Evolutionary conservation across 306 rosid genomes (phyloP), one percentile per base, ranked within the genome.

Genomic region (Astragalus glycyphyllos): DNA sequence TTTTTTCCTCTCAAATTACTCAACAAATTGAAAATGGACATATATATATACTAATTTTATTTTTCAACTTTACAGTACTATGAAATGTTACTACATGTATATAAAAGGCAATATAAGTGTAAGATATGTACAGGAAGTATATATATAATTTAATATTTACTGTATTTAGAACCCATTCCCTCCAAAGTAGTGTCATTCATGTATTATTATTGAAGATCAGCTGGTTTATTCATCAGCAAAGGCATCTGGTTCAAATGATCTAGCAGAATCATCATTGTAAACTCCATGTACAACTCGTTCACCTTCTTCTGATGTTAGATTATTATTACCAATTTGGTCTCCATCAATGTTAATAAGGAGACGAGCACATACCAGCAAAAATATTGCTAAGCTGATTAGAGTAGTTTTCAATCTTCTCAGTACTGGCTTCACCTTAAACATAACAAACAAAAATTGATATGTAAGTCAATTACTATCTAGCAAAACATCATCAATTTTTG

Each of bases 171-270:
- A 4, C 41, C 48, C 41, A 29, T 73, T 42, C 62, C 55, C 15
- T 35, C 63, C 31, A 57, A 61, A 74, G 32, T n/a, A 55, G 38
- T 32, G 58, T 13, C 17, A 37, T 40, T 16, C 6, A 68, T 64
- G 80, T 35, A 67, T 72, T 49, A 81, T 54, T 49, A 81, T 54
- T 81, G 85, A 73, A 73, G 85, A 74, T 75, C 85, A 76, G 3
- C 1, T 1, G 84, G 74, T 48, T 93, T 96, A 16, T 90, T 93
- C 97, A 16, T 90, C 98, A 57, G 96, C 82, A 64, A 94, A 94
- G n/a, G 97, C 97, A 10, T 94, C 98, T 2, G 98, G 98, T 81
- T 94, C 98, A 51, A 90, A 94, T 6, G 93, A 81, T 72, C 88
- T 87, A 35, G 98, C 98, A 73, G 98, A 85, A 45, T 90, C 94